phyloP scores from a whole-genome alignment of 257 asterid genomes.

The Datura wrightii region DNA sequence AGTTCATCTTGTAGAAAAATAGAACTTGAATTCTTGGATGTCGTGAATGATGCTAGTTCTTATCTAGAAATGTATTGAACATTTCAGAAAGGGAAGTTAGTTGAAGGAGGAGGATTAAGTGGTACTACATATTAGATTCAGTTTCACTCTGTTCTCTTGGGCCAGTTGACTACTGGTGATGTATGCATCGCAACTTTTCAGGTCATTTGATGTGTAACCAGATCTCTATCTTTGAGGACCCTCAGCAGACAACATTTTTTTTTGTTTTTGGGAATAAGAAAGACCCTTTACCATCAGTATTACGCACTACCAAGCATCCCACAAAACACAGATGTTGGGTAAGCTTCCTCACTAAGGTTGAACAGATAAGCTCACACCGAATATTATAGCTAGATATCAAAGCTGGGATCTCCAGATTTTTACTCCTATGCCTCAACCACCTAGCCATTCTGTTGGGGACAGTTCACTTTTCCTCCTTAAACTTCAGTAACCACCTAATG shows the following conservation, averaged over 20 bases:
- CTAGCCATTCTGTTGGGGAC: neutral
- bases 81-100: too few relatives aligned
- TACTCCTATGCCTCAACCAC: neutral
- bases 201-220: neutral
- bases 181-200: neutral
- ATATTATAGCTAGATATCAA: too few relatives aligned
- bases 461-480: neutral
- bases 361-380: too few relatives aligned
- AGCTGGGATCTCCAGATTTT: neutral
- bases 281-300: neutral
- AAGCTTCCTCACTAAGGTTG: too few relatives aligned
- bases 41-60: neutral
- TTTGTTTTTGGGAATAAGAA: neutral
- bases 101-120: too few relatives aligned
- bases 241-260: neutral
- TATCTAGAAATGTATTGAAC: neutral
- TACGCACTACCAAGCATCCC: too few relatives aligned
- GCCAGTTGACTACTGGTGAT: neutral
- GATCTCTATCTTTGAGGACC: neutral
- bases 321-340: too few relatives aligned
- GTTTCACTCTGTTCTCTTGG: neutral
- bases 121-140: too few relatives aligned
- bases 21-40: neutral
- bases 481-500: neutral
- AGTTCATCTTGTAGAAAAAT: neutral